Conservation (phyloP, 331 rosid genomes). For the Erythrophleum ivorense region DNA sequence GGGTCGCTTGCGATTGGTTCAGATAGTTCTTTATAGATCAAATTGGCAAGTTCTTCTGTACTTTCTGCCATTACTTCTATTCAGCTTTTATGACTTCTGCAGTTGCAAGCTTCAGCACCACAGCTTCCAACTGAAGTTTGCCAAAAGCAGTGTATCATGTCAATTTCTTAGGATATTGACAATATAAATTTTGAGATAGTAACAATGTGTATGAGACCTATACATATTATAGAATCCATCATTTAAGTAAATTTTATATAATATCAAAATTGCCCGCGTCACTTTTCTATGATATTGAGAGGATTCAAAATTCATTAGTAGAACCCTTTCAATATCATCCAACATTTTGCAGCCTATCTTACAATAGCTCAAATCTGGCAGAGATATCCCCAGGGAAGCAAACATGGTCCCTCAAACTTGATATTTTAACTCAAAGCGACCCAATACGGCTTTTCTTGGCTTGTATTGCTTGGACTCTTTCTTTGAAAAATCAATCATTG, state of each 20-base stretch:
- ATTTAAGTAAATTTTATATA: not conserved
- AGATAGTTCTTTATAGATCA: not conserved
- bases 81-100: not conserved
- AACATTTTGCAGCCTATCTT: not conserved
- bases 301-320: not conserved
- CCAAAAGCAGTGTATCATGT: not conserved
- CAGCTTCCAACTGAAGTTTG: constrained; percentile 7
- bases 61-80: not conserved
- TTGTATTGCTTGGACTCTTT: constrained; percentile 34
- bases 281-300: no score
- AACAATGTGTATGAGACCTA: not conserved
- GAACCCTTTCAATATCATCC: not conserved
- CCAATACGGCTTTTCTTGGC: constrained; percentile 13
- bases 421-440: constrained; percentile 20
- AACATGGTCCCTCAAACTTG: constrained; percentile 27
- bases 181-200: not conserved
- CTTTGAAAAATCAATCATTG: constrained; percentile 27
- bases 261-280: no score
- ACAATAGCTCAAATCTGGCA: not conserved
- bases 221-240: not conserved
- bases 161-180: not conserved
- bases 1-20: not conserved
- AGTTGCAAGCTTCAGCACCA: not conserved
- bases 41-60: constrained; percentile 7
- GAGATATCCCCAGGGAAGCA: not conserved